Base-by-base conservation (phyloP, 2,329 filamentous ascomycete genomes). In the Coniella lustricola region DNA sequence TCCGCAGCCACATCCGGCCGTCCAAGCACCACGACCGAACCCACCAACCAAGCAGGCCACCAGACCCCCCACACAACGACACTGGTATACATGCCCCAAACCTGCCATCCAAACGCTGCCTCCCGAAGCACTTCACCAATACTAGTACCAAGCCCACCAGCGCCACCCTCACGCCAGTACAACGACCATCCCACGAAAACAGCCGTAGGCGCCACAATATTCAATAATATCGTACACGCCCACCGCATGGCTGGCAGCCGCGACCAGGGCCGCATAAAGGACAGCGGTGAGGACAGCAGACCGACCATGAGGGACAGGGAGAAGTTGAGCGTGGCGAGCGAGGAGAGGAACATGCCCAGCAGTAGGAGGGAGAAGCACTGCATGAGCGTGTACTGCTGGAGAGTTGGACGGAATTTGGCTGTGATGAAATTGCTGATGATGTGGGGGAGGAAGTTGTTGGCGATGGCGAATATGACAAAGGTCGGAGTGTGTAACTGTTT, bases 301-400 rank as follows among this genome's bases (percentile, higher is more conserved):
- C 93, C 93, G 44, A 96, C 74, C 33, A 95, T 73, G 62, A 97
- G 84, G 41, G 89, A 84, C 13, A 96, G 82, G 3, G 86, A 90
- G 73, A 98, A 98, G 68, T 98, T 98, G 44, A 98, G 79, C 0
- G 91, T 98, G 2, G 93, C 91, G 12, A 98, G 84, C 1, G 90
- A 85, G 12, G 90, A 90, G 55, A 98, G 81, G 59, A 89, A 90
- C 72, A 96, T 87, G 59, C 93, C 93, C 0, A 97, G 79, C 9
- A 95, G 74, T 12, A 98, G 81, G n/a, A 97, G 79, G 5, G 90
- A 95, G 71, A 97, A 90, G 50, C 85, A 93, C 63, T 94, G 90
- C 55, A 90, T 82, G 44, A 96, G 79, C 41, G 82, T 78, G 60
- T 85, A 82, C 60, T 91, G 84, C 61, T 90, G 87, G 3, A 65